phyloP scores from a whole-genome alignment of 2,329 filamentous ascomycete species.

The Ampelomyces quisqualis region DNA sequence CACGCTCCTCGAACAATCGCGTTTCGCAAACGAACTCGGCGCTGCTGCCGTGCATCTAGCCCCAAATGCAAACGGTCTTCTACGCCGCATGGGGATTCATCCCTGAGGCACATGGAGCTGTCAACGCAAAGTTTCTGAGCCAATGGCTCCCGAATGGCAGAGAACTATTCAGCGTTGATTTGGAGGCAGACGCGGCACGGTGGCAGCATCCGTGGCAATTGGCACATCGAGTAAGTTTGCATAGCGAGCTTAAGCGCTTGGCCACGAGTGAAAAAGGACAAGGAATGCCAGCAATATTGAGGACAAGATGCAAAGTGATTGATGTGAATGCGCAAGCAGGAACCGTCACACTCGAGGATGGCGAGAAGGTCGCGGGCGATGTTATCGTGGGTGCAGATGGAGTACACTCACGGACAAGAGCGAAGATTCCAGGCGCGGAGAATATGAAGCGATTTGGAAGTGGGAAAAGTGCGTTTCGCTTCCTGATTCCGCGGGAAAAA shows the following conservation, averaged over 20 bases:
- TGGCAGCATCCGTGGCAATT: slow-evolving; percentile 58
- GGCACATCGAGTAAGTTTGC: slow-evolving; percentile 56
- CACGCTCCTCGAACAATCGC: slow-evolving; percentile 49
- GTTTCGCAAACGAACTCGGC: slow-evolving; percentile 58
- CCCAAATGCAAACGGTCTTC: slow-evolving; percentile 61
- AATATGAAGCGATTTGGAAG: slow-evolving; percentile 47
- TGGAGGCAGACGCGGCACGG: slow-evolving; percentile 43
- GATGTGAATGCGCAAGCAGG: slow-evolving; percentile 44
- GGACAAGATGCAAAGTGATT: slow-evolving; percentile 48
- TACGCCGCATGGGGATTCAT: slow-evolving; percentile 51
- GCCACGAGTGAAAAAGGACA: slow-evolving; percentile 46
- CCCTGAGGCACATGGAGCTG: slow-evolving; percentile 45
- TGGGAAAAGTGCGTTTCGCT: slow-evolving; percentile 61
- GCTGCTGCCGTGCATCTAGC: slow-evolving; percentile 65
- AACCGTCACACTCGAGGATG: slow-evolving; percentile 39
- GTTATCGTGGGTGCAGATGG: slow-evolving; percentile 59
- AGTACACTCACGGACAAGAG: slow-evolving; percentile 47
- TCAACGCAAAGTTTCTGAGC: slow-evolving; percentile 28
- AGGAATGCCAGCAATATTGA: slow-evolving; percentile 42
- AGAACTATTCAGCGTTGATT: slow-evolving; percentile 38
- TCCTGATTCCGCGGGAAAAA: slow-evolving; percentile 53
- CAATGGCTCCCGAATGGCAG: slow-evolving; percentile 46
- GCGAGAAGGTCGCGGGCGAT: slow-evolving; percentile 49
- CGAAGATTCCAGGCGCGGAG: slow-evolving; percentile 25
- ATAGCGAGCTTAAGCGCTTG: slow-evolving; percentile 53